A percentile compares a stretch with the other conserved stretches of the same genome.
phyloP scores from a whole-genome alignment of 371 early-diverging fungal genomes.

The Phascolomyces articulosus region DNA sequence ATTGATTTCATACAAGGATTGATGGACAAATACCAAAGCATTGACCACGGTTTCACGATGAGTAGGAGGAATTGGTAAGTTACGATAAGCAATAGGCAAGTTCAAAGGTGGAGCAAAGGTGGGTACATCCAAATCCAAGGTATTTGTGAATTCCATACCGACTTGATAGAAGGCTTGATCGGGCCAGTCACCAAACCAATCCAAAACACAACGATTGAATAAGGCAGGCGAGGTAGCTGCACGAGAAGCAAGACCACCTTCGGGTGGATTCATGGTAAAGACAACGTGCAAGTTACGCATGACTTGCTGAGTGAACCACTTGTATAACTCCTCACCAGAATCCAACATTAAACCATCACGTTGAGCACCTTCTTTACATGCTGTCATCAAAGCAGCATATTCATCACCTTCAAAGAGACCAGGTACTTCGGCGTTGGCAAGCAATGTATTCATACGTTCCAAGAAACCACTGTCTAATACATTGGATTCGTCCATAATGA shows the following conservation, averaged over 20 bases:
- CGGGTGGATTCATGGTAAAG: conserved; percentile 99
- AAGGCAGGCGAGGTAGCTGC: conserved; percentile 98
- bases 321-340: conserved; percentile 93
- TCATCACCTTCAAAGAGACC: conserved; percentile 99
- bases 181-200: conserved; percentile 99
- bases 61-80: conserved; percentile 71
- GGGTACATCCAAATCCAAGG: conserved; percentile 85
- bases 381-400: conserved; percentile 91
- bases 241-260: conserved; percentile 89
- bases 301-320: conserved; percentile 97
- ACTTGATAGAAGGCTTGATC: conserved; percentile 98
- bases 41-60: conserved; percentile 90
- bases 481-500: conserved; percentile 98
- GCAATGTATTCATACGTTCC: conserved; percentile 98
- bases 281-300: conserved; percentile 97
- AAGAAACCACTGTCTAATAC: conserved; percentile 96
- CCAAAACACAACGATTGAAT: conserved; percentile 99
- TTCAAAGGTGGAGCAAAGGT: conserved; percentile 71
- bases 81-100: conserved; percentile 83
- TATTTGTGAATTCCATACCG: conserved; percentile 91
- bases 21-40: conserved; percentile 92
- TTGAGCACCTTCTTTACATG: conserved; percentile 94
- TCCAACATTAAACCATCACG: conserved; percentile 95
- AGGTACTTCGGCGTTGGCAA: conserved; percentile 98
- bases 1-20: conserved; percentile 87